Evolutionary conservation across 306 rosid genomes (phyloP).

Genomic region (Medicago ruthenica): DNA sequence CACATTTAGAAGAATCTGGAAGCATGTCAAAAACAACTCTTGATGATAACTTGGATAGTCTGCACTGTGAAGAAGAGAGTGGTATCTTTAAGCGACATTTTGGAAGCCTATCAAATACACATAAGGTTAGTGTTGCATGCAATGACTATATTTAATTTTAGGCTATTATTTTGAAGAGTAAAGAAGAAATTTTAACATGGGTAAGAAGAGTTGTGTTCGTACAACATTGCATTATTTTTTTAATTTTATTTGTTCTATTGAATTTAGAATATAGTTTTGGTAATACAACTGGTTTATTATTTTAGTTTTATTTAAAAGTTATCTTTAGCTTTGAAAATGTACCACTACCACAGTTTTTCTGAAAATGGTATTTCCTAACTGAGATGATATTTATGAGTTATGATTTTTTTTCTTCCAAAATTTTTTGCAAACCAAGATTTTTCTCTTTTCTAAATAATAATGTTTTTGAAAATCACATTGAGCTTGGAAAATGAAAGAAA

Average conservation of each 20-base stretch:
- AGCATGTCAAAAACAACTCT: conserved; percentile 42
- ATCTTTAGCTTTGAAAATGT: conserved; percentile 20
- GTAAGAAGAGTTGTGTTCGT: conserved; percentile 23
- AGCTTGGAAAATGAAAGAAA: no score
- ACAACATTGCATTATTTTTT: background rate
- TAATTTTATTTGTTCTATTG: conserved; percentile 29
- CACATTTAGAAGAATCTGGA: conserved; percentile 44
- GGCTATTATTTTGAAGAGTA: no score
- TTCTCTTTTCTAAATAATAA: no score
- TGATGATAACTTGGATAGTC: conserved; percentile 37
- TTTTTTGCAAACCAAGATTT: no score
- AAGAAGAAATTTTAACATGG: no score
- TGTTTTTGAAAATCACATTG: no score
- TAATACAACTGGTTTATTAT: conserved; percentile 4
- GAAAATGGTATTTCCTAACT: no score
- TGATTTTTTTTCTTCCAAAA: no score
- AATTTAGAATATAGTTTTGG: conserved; percentile 34
- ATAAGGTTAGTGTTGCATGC: conserved; percentile 58
- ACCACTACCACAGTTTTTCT: no score
- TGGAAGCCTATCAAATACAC: conserved; percentile 62
- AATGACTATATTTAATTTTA: conserved; percentile 20
- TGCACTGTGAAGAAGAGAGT: conserved; percentile 51
- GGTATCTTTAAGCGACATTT: conserved; percentile 70
- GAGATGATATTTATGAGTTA: no score
- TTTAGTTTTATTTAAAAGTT: background rate